A percentile compares a stretch with the other conserved stretches of the same genome.
Conservation (phyloP, 108 stramenopile species). For the Cylindrotheca fusiformis region DNA sequence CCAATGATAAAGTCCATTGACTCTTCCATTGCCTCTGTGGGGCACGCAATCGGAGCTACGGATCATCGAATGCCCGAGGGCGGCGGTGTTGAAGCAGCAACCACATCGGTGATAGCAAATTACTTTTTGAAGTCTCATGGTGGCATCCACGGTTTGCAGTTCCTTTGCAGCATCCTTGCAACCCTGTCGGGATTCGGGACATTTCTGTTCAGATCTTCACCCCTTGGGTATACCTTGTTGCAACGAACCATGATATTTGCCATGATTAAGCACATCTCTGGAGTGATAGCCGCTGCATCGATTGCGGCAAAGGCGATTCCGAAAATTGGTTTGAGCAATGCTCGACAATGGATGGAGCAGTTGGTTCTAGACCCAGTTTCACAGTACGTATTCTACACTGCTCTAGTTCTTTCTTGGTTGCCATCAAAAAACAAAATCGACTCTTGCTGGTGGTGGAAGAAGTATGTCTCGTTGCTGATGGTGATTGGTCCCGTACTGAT, state of each 20-base stretch:
- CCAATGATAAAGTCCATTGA: slow-evolving; percentile 36
- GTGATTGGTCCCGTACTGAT: slow-evolving; percentile 63
- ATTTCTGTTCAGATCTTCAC: slow-evolving; percentile 15
- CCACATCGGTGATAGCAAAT: slow-evolving; percentile 63
- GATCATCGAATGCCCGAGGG: slow-evolving; percentile 32
- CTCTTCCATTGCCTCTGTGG: slow-evolving; percentile 34
- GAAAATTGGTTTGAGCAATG: slow-evolving; percentile 51
- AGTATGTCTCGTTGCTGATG: slow-evolving; percentile 2
- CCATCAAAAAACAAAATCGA: slow-evolving; percentile 16
- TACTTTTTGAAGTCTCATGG: slow-evolving; percentile 84
- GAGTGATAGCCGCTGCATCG: slow-evolving; percentile 55
- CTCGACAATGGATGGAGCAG: slow-evolving; percentile 55
- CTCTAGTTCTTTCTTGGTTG: slow-evolving; percentile 69
- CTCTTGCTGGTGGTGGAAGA: slow-evolving; percentile 45
- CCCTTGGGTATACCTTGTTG: slow-evolving; percentile 29
- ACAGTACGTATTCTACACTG: slow-evolving; percentile 79
- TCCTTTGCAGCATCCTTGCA: slow-evolving; percentile 56
- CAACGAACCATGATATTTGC: slow-evolving; percentile 66
- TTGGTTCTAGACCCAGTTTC: slow-evolving; percentile 73
- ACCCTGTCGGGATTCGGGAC: slow-evolving; percentile 38
- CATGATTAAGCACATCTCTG: slow-evolving; percentile 71
- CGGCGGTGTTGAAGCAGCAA: slow-evolving; percentile 51
- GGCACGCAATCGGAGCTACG: slow-evolving; percentile 49
- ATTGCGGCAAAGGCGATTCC: slow-evolving; percentile 66
- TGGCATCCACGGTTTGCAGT: slow-evolving; percentile 73